Evolutionary conservation across 1,139 yeast species (phyloP), one percentile per base, ranked within the genome.

Genomic region (Blastobotrys capitulatus): DNA sequence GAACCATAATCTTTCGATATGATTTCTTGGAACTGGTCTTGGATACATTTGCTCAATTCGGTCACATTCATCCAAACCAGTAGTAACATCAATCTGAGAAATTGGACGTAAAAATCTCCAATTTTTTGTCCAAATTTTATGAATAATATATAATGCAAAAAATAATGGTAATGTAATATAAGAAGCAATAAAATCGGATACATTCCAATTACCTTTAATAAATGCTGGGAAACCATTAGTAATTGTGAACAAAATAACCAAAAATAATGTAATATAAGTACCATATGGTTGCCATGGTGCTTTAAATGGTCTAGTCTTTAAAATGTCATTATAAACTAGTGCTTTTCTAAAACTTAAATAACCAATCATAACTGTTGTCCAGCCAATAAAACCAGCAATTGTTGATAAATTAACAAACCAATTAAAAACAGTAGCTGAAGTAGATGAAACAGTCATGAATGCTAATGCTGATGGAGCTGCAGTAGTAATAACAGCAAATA

Each of bases 221-320:
- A 83, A 83, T 1, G 78, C 79, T 1, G 73, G 67, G 67, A 78
- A 86, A 27, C 95, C 95, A 69, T 86, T 90, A 54, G 86, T 74
- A 58, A 85, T 71, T 34, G 79, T 78, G 56, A 83, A 71, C 13
- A 62, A 27, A 6, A 52, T 48, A 32, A 83, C 68, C 44, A 77
- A 61, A 51, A 78, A 68, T 29, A 76, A 71, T 9, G 75, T 66
- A 47, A 70, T 64, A 58, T 72, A 76, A 12, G 79, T 70, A 37
- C 76, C 73, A 51, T 60, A 76, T 16, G 80, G 80, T 58, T 75
- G 79, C 39, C 71, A 62, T 9, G 65, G 62, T 6, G 80, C 69
- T 51, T 59, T 71, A 66, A 68, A 77, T 6, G 79, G 72, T 36
- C 75, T 51, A 9, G 60, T 54, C 41, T 62, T 62, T 40, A 47